Conservation (phyloP, 2,329 filamentous ascomycete species). For the Dactylonectria estremocensis region DNA sequence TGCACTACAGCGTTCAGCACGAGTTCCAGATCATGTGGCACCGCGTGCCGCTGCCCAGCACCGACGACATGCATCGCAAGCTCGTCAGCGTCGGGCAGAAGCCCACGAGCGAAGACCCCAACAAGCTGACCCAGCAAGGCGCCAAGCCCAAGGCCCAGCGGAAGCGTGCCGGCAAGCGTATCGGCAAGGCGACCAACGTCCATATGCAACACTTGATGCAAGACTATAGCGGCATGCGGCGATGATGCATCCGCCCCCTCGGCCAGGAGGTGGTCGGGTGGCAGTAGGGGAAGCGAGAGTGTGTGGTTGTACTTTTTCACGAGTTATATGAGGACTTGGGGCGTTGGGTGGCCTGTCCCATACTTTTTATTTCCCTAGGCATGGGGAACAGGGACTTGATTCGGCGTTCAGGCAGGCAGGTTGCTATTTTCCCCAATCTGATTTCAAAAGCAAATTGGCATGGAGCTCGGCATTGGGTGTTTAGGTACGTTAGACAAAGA, state of each 20-base stretch:
- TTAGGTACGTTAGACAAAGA: conserved; percentile 11
- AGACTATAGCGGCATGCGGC: conserved; percentile 72
- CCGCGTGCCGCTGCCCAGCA: conserved; percentile 81
- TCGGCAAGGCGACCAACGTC: conserved; percentile 87
- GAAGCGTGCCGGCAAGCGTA: conserved; percentile 75
- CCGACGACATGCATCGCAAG: conserved; percentile 83
- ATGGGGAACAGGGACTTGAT: not conserved
- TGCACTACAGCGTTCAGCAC: conserved; percentile 81
- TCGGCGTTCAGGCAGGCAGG: conserved; percentile 15
- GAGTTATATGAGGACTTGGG: not conserved
- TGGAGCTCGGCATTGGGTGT: conserved; percentile 17
- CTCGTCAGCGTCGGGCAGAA: conserved; percentile 85
- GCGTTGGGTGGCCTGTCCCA: conserved; percentile 9
- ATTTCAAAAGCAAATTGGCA: conserved; percentile 15
- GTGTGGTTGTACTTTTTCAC: not conserved
- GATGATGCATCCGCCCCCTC: conserved; percentile 48
- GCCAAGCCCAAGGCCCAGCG: conserved; percentile 81
- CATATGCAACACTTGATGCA: conserved; percentile 89
- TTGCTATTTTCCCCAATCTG: not conserved
- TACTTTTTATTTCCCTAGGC: conserved; percentile 4
- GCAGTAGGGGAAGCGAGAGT: not conserved
- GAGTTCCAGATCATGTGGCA: conserved; percentile 91
- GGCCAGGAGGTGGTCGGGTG: not conserved
- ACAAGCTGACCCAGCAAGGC: conserved; percentile 59
- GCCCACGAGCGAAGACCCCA: conserved; percentile 85